phyloP scores from a whole-genome alignment of 495 filamentous ascomycete genomes.

The Podospora australis region DNA sequence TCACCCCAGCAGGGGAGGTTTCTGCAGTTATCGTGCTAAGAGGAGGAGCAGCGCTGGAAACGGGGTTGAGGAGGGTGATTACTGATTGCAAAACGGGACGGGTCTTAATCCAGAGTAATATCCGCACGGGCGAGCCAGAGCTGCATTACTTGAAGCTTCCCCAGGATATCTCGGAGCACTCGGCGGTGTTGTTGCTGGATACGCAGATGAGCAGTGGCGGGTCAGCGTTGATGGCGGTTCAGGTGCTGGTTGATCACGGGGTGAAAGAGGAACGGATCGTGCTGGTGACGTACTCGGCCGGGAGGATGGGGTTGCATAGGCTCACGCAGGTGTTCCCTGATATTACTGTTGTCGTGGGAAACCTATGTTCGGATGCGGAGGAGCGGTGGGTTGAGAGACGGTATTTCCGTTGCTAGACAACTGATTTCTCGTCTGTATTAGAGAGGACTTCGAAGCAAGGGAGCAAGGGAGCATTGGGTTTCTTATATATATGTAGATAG shows the following conservation, averaged over 20 bases:
- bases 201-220: constrained; percentile 91
- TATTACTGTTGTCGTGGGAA: constrained; percentile 74
- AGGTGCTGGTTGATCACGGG: constrained; percentile 88
- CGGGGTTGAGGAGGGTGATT: constrained; percentile 78
- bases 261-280: constrained; percentile 76
- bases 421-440: too few relatives aligned
- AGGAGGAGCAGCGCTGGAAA: constrained; percentile 80
- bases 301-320: constrained; percentile 60
- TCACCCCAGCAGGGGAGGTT: constrained; percentile 59
- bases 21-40: constrained; percentile 85
- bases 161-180: constrained; percentile 59
- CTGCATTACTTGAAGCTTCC: constrained; percentile 81
- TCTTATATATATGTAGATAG: too few relatives aligned
- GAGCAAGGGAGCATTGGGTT: too few relatives aligned
- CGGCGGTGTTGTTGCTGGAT: constrained; percentile 79
- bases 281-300: constrained; percentile 29
- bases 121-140: constrained; percentile 79
- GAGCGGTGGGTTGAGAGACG: constrained; percentile 34
- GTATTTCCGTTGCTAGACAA: constrained; percentile 33
- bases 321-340: constrained; percentile 81
- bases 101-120: constrained; percentile 82
- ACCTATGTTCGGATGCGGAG: constrained; percentile 43
- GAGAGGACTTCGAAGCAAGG: too few relatives aligned
- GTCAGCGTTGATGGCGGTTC: constrained; percentile 92
- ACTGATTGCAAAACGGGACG: constrained; percentile 88